phyloP scores from a whole-genome alignment of 176 grass and related monocot genomes.

The Puya raimondii region DNA sequence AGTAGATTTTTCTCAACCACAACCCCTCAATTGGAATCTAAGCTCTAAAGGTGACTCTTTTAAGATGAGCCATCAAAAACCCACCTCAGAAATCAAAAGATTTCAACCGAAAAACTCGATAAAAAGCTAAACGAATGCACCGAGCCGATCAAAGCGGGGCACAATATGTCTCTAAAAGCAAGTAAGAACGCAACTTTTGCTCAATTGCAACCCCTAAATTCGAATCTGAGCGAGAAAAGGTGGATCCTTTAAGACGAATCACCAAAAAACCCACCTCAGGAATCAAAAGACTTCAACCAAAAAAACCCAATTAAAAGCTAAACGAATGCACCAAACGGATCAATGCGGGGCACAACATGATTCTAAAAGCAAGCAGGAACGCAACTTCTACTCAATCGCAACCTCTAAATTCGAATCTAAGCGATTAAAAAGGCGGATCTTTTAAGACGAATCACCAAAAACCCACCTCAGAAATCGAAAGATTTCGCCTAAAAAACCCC shows the following conservation, averaged over 20 bases:
- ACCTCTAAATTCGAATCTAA: neutral
- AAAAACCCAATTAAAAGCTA: neutral
- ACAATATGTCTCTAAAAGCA: neutral
- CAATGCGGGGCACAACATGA: neutral
- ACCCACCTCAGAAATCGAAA: neutral
- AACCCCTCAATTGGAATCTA: neutral
- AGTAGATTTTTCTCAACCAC: neutral
- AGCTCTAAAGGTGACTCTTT: neutral
- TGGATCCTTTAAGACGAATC: neutral
- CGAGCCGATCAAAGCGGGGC: neutral
- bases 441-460: constrained; percentile 2
- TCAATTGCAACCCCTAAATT: neutral
- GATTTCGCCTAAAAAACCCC: neutral
- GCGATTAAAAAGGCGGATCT: neutral
- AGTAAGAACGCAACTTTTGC: neutral
- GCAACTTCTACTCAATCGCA: neutral
- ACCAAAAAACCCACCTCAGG: neutral
- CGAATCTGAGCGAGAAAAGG: neutral
- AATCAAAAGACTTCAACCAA: neutral
- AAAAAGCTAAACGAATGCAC: neutral
- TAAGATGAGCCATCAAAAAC: neutral
- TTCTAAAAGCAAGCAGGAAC: neutral
- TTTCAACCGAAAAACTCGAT: neutral
- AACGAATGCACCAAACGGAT: neutral
- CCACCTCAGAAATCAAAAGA: neutral